Conservation (phyloP, 305 asterid genomes). For the Solanum aculeatissimum region DNA sequence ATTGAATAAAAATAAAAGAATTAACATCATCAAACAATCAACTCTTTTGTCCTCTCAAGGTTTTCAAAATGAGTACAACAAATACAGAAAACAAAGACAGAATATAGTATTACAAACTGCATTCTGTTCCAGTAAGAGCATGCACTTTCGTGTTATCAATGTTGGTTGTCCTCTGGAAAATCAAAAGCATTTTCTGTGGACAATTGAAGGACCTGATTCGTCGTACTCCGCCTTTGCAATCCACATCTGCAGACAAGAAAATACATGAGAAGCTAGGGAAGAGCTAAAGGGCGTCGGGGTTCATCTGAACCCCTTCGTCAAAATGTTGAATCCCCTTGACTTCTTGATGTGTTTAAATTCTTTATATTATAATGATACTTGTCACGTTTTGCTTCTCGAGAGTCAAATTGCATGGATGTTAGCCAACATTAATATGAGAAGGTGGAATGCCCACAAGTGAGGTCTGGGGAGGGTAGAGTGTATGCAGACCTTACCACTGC, state of each 20-base stretch:
- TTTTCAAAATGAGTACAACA: slow-evolving; percentile 5
- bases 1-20: slow-evolving; percentile 16
- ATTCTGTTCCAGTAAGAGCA: background rate
- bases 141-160: background rate
- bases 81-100: slow-evolving; percentile 6
- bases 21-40: slow-evolving; percentile 13
- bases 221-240: slow-evolving; percentile 34
- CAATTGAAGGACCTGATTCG: slow-evolving; percentile 40
- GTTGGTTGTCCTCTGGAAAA: background rate
- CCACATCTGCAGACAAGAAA: slow-evolving; percentile 29
- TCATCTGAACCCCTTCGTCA: background rate
- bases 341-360: background rate
- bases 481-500: too few species aligned
- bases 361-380: background rate
- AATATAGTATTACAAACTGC: background rate
- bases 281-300: background rate
- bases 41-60: slow-evolving; percentile 1
- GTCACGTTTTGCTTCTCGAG: background rate
- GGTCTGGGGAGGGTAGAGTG: too few species aligned
- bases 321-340: background rate
- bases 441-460: too few species aligned
- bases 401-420: background rate
- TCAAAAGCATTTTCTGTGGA: slow-evolving; percentile 34
- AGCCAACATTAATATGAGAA: background rate
- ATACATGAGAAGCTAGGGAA: background rate